Conservation (phyloP, 352 stramenopile genomes). For the Blastocystis sp. region DNA sequence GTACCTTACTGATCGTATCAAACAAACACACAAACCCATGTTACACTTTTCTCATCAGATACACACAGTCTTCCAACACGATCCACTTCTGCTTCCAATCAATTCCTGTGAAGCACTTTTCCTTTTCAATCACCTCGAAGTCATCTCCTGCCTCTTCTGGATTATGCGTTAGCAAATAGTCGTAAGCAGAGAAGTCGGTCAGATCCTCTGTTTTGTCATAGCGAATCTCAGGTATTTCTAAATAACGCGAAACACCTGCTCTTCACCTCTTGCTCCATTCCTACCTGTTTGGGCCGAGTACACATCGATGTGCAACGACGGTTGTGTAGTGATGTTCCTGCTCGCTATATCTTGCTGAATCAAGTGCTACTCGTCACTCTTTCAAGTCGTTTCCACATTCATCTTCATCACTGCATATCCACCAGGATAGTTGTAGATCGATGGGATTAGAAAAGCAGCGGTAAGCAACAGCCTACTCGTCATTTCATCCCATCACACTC, state of each 20-base stretch:
- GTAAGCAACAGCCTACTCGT: neutral
- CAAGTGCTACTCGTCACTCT: neutral
- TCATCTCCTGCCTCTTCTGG: neutral
- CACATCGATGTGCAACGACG: constrained; percentile 36
- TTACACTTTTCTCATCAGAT: constrained; percentile 7
- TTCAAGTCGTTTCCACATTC: neutral
- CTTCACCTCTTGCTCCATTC: neutral
- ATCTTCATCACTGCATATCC: constrained; percentile 12
- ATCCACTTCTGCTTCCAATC: neutral
- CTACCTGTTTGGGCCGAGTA: constrained; percentile 50
- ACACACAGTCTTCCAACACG: neutral
- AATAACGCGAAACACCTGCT: constrained; percentile 32
- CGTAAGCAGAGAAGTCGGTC: neutral
- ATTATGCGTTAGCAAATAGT: constrained; percentile 61
- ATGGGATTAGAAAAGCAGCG: neutral
- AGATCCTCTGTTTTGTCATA: constrained; percentile 52
- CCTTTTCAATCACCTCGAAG: neutral
- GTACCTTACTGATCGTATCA: too few relatives aligned
- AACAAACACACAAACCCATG: neutral
- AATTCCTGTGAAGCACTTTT: constrained; percentile 12
- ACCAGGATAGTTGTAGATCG: constrained; percentile 46
- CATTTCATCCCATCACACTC: neutral
- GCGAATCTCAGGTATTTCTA: neutral
- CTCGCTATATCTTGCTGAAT: neutral
- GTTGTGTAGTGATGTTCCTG: neutral